Evolutionary conservation across 331 rosid genomes (phyloP), one percentile per base, ranked within the genome.

Genomic region (Ulmus americana): DNA sequence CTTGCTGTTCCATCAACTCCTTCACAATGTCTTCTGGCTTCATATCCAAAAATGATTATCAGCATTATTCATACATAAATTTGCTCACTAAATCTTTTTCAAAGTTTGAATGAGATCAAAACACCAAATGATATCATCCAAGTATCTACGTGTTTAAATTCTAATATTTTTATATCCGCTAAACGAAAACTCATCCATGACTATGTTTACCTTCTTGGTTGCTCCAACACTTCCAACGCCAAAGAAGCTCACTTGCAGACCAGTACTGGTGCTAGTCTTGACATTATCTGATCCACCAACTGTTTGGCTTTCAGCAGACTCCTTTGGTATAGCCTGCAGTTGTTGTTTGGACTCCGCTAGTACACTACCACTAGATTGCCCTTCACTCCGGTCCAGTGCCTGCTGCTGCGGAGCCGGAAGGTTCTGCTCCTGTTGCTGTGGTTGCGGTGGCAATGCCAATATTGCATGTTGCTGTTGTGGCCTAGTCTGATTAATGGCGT

Each of bases 21-120:
- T 69, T 76, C 76, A 80, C 74, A 66, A 73, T 76, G 84, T 76
- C 84, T 80, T 80, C 84, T 80, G 84, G 84, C 84, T 80, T 80
- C 84, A 80, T 57, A 73, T 51, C 15, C 65, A 67, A 73, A 67
- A 65, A 41, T 48, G 51, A 56, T 45, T 61, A 76, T 76, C 81
- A 71, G 77, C 70, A 72, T 46, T 1, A 28, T 28, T 28, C 35
- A 28, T 28, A 28, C 3, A 28, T 28, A 28, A 28, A 28, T 28
- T 2, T 28, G 35, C 35, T 28, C 35, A 28, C 35, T 28, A 28
- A 28, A 2, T 28, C 35, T 28, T 28, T 28, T 28, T 28, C 35
- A 28, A 28, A 28, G 35, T 28, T 28, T 20, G 22, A 20, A 20
- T 20, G 22, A 20, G 22, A 20, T 20, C 22, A 1, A 20, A 20